Base-by-base conservation (phyloP, 2,329 filamentous ascomycete genomes). In the Escovopsis weberi region DNA sequence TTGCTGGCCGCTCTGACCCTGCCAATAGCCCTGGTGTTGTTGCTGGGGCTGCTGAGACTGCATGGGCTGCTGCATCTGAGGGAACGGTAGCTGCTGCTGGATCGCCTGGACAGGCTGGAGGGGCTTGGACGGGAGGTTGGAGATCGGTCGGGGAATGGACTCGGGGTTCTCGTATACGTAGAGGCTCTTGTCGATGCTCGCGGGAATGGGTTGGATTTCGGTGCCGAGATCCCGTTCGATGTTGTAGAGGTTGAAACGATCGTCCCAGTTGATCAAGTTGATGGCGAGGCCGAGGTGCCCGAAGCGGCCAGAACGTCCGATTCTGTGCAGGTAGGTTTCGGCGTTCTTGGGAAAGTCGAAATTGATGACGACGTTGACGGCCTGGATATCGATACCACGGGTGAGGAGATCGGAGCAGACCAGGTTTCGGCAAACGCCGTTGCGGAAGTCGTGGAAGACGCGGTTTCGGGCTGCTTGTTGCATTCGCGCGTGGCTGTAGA, bases 311-410 rank as follows among this genome's bases (percentile, higher is more conserved):
- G 91, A 98, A 59, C 91, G 85, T 70, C 91, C 91, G 59, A 98
- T 98, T 53, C 91, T 86, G 67, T 98, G 91, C 45, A 98, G 79
- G 59, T 98, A 98, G 0, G 91, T 98, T 67, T 98, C 91, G 12
- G 91, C 93, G 56, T 98, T 98, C 70, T 98, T 98, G 43, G 91
- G 91, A 62, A 98, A 98, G 58, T 98, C 91, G 57, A 98, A 98
- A 69, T 98, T 98, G 76, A 98, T 98, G 59, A 98, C 91, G 43
- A 98, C 91, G 55, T 98, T 98, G 58, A 98, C 91, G 42, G 91
- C 91, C 65, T 98, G 91, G 51, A 98, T 98, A 66, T 98, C 91
- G 57, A 98, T 98, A 78, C 91, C 91, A 66, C 91, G 88, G 49
- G 91, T 98, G 50, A 98, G 75, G 34, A 98, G 73, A 66, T 98